Base-by-base conservation (phyloP, 139 green algal species). In the Chlorella sp. region DNA sequence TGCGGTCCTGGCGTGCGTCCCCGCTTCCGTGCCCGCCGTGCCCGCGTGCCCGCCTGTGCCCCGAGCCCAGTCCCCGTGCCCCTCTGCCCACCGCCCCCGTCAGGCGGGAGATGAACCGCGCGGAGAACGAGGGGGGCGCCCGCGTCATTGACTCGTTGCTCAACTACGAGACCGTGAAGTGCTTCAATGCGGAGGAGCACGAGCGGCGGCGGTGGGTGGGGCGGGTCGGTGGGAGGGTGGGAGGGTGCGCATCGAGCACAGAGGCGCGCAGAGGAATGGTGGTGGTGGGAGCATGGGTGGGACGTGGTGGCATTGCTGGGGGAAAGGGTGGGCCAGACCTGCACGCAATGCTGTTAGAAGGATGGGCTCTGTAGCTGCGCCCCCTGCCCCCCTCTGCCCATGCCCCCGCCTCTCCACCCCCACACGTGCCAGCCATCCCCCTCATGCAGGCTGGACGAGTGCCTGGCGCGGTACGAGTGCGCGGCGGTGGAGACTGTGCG, bases 161-260 rank as follows among this genome's bases (percentile, higher is more conserved):
- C 79, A 99, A 99, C 84, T 98, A 98, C 82, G 96, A 99, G 82
- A 95, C 91, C 0, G 90, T 98, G 59, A 97, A 96, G 83, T 94
- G 97, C 82, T 98, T 97, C 81, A 88, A 87, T 71, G 95, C 94
- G 59, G 95, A 98, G 79, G 67, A 76, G 23, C 91, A 96, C 71
- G 95, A 99, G 84, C 68, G 71, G 71, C 45, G 46, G 35, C 76
- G 84, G 67, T 77, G 59, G 53, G 71, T 5, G 3, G 38, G 63
- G 42, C 8, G 29, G 42, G 5, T 27, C 9, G 6, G 45, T 8
- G 42, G 45, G 0, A 17, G 46, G 48, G 29, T 33, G 27, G 66
- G 11, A 8, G 33, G 21, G 4, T 50, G 62, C 9, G 17, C 14
- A 25, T 66, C 33, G 14, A 8, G 27, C 19, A 42, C 59, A 59